Evolutionary conservation across 768 basidiomycete genomes (phyloP).

Genomic region (Naematelia aurantialba): DNA sequence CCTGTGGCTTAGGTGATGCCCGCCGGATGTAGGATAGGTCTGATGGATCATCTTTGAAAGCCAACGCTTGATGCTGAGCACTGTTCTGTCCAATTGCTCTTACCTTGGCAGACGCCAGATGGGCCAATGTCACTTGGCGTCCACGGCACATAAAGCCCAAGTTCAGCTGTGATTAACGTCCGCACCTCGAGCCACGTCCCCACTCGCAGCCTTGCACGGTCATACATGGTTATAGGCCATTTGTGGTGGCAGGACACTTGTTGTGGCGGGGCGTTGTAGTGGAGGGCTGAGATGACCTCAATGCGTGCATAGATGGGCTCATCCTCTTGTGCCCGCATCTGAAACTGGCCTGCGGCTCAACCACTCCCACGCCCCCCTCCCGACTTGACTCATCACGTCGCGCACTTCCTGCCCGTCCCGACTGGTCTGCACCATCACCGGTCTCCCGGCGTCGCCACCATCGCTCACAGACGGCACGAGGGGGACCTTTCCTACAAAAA

Average conservation of each 20-base stretch:
- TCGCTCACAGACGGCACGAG: constrained; percentile 70
- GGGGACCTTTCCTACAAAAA: constrained; percentile 61
- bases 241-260: too few relatives aligned
- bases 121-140: too few relatives aligned
- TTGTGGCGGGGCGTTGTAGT: too few relatives aligned
- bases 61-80: not conserved
- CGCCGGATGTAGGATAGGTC: constrained; percentile 21
- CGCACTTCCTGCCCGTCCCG: constrained; percentile 40
- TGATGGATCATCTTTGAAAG: constrained; percentile 5
- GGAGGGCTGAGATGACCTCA: too few relatives aligned
- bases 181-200: too few relatives aligned
- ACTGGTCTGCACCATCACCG: constrained; percentile 44
- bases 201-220: too few relatives aligned
- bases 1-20: too few relatives aligned
- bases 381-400: constrained; percentile 34
- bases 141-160: too few relatives aligned
- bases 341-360: constrained; percentile 7
- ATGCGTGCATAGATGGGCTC: not conserved
- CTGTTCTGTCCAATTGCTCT: too few relatives aligned
- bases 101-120: too few relatives aligned
- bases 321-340: constrained; percentile 4
- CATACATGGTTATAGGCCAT: too few relatives aligned
- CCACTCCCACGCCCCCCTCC: constrained; percentile 36
- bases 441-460: constrained; percentile 65
- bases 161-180: too few relatives aligned